These are phyloP conservation scores for Mortierella sp. DNA, from an alignment of 371 early-diverging fungal species.

Conservation along the genomic window DNA sequence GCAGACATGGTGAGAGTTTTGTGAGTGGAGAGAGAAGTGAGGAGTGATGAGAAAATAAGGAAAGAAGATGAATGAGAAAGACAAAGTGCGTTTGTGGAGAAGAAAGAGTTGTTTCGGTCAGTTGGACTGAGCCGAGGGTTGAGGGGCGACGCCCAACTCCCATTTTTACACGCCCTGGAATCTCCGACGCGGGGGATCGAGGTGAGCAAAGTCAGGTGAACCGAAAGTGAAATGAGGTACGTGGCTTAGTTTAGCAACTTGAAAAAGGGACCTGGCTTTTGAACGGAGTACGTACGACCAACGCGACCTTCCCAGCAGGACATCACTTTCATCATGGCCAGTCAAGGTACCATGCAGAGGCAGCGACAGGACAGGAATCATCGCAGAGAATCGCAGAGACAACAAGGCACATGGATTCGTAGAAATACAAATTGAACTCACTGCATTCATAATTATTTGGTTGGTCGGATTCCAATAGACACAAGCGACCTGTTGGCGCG, in stretches of 20 bases:
- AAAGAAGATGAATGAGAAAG: neutral
- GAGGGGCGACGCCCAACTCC: neutral
- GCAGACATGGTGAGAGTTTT: conserved; percentile 29
- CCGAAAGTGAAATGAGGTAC: neutral
- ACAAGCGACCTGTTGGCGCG: conserved; percentile 47
- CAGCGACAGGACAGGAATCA: neutral
- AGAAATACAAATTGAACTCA: neutral
- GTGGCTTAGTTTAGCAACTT: neutral
- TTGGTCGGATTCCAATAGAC: conserved; percentile 9
- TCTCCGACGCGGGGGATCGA: conserved; percentile 7
- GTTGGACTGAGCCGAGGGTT: neutral
- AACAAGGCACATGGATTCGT: neutral
- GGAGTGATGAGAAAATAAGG: neutral
- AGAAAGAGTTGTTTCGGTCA: conserved; percentile 5
- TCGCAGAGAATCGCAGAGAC: neutral
- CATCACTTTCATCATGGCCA: neutral
- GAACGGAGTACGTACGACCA: neutral
- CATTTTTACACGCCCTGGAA: neutral
- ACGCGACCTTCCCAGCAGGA: too few relatives aligned
- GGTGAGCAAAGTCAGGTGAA: neutral
- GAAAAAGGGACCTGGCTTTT: too few relatives aligned
- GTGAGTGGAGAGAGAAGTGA: conserved; percentile 3
- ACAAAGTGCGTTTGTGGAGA: neutral
- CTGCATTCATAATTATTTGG: neutral
- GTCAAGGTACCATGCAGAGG: neutral